phyloP scores from a whole-genome alignment of 225 moss, liverwort and hornwort species.

The Takakia lepidozioides region DNA sequence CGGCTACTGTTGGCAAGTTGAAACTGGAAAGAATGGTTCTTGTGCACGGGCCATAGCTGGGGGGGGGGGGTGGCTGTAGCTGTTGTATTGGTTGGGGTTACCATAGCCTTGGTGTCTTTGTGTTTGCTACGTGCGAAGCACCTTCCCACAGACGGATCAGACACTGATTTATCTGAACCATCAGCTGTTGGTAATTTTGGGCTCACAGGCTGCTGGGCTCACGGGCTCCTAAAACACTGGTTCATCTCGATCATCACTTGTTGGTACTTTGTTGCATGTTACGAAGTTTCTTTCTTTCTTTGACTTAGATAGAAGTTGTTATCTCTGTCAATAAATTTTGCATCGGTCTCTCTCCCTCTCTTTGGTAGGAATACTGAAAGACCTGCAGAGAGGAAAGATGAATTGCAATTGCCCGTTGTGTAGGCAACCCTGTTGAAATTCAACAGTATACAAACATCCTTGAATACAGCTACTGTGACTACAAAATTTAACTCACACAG shows the following conservation, averaged over 20 bases:
- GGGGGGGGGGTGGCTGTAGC: constrained; percentile 43
- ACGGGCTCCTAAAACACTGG: constrained; percentile 40
- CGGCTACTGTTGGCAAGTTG: constrained; percentile 4
- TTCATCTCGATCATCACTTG: constrained; percentile 41
- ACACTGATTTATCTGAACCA: constrained; percentile 46
- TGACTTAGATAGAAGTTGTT: too few relatives aligned
- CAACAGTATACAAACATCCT: constrained; percentile 1
- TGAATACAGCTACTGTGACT: constrained; percentile 28
- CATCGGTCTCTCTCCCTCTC: too few relatives aligned
- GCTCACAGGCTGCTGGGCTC: too few relatives aligned
- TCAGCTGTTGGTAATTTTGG: constrained; percentile 25
- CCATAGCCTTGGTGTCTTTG: constrained; percentile 17
- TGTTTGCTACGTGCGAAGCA: constrained; percentile 41
- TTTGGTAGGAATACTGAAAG: too few relatives aligned
- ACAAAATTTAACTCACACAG: not conserved
- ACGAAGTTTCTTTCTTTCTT: too few relatives aligned
- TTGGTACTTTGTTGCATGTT: too few relatives aligned
- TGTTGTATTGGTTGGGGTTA: constrained; percentile 15
- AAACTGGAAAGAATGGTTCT: not conserved
- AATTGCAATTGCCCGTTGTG: too few relatives aligned
- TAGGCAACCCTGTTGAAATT: too few relatives aligned
- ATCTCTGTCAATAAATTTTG: too few relatives aligned
- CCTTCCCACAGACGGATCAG: constrained; percentile 38
- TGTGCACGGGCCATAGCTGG: constrained; percentile 34
- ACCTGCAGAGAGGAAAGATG: too few relatives aligned